phyloP scores from a whole-genome alignment of 2,329 filamentous ascomycete species.

The Gliomastix tumulicola region DNA sequence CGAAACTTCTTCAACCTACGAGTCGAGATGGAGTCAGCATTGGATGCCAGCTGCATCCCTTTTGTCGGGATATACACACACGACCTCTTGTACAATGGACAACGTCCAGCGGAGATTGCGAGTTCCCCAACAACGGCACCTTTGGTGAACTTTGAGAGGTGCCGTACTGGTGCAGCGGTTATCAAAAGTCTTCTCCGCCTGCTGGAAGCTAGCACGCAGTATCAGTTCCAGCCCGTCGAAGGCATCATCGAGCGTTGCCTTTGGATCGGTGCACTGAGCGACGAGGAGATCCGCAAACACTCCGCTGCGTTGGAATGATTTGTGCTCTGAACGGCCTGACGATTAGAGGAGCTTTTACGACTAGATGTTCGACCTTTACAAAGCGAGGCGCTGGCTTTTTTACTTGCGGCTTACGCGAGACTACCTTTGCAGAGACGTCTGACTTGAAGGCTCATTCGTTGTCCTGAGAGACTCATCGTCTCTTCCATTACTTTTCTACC shows the following conservation, averaged over 20 bases:
- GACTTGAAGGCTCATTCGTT: too few species aligned
- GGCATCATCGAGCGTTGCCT: constrained; percentile 73
- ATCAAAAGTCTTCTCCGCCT: constrained; percentile 74
- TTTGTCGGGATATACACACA: constrained; percentile 82
- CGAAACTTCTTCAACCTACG: constrained; percentile 73
- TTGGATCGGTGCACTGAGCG: constrained; percentile 74
- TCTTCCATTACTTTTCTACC: too few species aligned
- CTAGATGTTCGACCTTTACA: too few species aligned
- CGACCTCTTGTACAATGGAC: constrained; percentile 74
- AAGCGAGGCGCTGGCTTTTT: too few species aligned
- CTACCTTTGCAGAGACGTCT: too few species aligned
- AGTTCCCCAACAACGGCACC: constrained; percentile 59
- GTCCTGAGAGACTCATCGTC: too few species aligned
- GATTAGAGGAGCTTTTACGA: too few species aligned
- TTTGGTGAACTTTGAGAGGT: constrained; percentile 78
- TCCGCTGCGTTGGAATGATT: constrained; percentile 40
- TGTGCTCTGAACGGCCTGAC: neutral
- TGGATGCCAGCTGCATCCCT: constrained; percentile 69
- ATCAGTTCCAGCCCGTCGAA: constrained; percentile 67
- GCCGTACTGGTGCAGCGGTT: constrained; percentile 66
- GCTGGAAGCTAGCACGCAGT: constrained; percentile 72
- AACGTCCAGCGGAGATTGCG: constrained; percentile 69
- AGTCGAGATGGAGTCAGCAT: constrained; percentile 67
- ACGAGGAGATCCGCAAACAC: constrained; percentile 62
- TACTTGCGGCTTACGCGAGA: too few species aligned